These are phyloP conservation scores for Delonix regia DNA, from an alignment of 306 rosid species.

Conservation along the genomic window DNA sequence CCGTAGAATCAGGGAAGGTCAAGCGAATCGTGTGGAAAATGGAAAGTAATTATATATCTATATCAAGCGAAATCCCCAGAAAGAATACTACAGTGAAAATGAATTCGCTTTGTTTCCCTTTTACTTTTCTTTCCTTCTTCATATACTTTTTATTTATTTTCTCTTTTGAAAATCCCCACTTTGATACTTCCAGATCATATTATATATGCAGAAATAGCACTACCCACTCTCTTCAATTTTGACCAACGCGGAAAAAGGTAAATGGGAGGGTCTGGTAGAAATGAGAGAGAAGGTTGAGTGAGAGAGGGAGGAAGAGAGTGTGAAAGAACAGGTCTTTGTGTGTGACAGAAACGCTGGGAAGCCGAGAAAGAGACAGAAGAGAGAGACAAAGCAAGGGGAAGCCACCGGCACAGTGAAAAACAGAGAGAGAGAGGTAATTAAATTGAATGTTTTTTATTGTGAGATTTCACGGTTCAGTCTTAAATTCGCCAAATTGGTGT, in stretches of 20 bases:
- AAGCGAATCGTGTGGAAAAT: not conserved
- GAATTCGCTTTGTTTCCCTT: conserved; percentile 2
- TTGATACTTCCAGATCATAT: no score
- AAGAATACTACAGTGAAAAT: not conserved
- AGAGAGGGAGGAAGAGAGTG: not conserved
- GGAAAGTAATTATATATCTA: not conserved
- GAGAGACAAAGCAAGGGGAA: not conserved
- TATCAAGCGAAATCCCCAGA: not conserved
- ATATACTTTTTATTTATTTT: not conserved
- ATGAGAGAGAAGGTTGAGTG: not conserved
- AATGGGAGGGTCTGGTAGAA: not conserved
- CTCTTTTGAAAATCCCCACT: not conserved
- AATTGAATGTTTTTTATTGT: not conserved
- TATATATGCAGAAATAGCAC: not conserved
- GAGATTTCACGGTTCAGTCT: not conserved
- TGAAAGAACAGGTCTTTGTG: not conserved
- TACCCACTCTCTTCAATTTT: conserved; percentile 19
- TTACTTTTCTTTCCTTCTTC: not conserved
- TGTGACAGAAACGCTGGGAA: not conserved
- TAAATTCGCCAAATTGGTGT: not conserved
- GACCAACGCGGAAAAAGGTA: conserved; percentile 27
- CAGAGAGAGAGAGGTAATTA: not conserved
- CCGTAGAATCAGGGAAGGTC: not conserved
- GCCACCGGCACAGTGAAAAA: conserved; percentile 36
- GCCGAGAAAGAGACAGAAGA: not conserved